Evolutionary conservation across 2,329 filamentous ascomycete species (phyloP).

Genomic region (Blumeriella jaapii): DNA sequence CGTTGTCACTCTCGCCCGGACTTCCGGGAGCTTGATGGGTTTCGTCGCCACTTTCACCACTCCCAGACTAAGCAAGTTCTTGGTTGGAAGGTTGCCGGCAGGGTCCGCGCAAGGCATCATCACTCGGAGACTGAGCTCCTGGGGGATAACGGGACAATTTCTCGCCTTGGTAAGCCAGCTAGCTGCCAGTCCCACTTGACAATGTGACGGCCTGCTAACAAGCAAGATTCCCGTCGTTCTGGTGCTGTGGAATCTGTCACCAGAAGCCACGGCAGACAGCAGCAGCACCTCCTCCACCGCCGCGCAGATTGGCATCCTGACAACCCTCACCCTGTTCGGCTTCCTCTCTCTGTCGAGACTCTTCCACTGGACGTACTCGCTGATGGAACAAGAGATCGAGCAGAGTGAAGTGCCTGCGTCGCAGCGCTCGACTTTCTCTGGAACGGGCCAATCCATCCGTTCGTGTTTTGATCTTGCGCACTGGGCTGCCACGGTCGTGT

Average conservation of each 20-base stretch:
- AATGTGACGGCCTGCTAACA: conserved; percentile 2
- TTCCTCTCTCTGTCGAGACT: conserved; percentile 32
- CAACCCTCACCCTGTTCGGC: conserved; percentile 24
- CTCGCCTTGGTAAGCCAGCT: conserved; percentile 26
- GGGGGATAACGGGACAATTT: conserved; percentile 30
- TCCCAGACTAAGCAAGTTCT: conserved; percentile 33
- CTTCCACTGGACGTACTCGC: conserved; percentile 31
- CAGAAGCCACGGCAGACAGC: neutral
- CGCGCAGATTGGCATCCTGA: conserved; percentile 8
- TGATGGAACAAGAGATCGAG: conserved; percentile 32
- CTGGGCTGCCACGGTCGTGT: conserved; percentile 28
- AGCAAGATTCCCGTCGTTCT: conserved; percentile 27
- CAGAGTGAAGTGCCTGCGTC: conserved; percentile 28
- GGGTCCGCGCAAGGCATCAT: conserved; percentile 8
- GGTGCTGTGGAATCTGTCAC: conserved; percentile 23
- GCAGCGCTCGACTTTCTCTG: conserved; percentile 31
- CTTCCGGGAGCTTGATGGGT: conserved; percentile 35
- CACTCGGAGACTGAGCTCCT: conserved; percentile 23
- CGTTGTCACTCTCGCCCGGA: conserved; percentile 34
- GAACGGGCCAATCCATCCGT: conserved; percentile 30
- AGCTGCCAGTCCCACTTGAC: neutral
- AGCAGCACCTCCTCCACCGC: conserved; percentile 11
- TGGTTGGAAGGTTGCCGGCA: conserved; percentile 8
- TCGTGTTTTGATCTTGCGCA: conserved; percentile 30
- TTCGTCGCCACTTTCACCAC: conserved; percentile 39